phyloP scores from a whole-genome alignment of 805 yeast species.

The Metschnikowia drakensbergensis region DNA sequence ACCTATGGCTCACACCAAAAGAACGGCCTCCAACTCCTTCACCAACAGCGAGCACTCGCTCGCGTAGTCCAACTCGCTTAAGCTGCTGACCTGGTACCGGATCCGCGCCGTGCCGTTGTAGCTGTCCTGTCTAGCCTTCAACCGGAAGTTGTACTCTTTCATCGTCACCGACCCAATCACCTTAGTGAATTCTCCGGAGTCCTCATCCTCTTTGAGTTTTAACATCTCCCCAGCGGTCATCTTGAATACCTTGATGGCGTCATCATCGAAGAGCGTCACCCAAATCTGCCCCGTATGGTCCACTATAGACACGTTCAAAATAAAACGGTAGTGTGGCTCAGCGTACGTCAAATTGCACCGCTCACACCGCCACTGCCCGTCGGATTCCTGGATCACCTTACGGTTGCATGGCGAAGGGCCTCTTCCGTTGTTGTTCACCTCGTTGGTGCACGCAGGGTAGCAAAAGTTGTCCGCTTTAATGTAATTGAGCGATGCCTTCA shows the following conservation, averaged over 20 bases:
- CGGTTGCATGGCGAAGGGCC: conserved; percentile 56
- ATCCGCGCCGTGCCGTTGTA: conserved; percentile 77
- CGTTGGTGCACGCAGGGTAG: conserved; percentile 83
- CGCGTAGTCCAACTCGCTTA: conserved; percentile 51
- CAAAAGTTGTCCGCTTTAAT: conserved; percentile 73
- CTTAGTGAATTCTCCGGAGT: conserved; percentile 40
- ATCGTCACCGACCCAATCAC: conserved; percentile 50
- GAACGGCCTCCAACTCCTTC: conserved; percentile 30
- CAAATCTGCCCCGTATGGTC: conserved; percentile 83
- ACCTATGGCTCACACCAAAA: conserved; percentile 1
- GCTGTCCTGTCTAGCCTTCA: conserved; percentile 78
- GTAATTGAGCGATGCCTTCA: conserved; percentile 71
- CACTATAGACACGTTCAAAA: conserved; percentile 68
- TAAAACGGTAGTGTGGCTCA: conserved; percentile 75
- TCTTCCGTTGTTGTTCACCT: conserved; percentile 32
- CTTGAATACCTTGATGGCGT: conserved; percentile 66
- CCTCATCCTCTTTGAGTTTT: conserved; percentile 36
- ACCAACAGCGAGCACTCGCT: conserved; percentile 60
- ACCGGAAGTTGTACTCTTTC: conserved; percentile 68
- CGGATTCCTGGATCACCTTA: conserved; percentile 70
- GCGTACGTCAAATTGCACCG: conserved; percentile 71
- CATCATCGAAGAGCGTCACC: conserved; percentile 83
- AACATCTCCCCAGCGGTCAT: conserved; percentile 61
- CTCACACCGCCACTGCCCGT: conserved; percentile 88
- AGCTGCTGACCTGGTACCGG: conserved; percentile 62